Evolutionary conservation across 148 eudicot genomes (phyloP).

Genomic region (Silene conica): DNA sequence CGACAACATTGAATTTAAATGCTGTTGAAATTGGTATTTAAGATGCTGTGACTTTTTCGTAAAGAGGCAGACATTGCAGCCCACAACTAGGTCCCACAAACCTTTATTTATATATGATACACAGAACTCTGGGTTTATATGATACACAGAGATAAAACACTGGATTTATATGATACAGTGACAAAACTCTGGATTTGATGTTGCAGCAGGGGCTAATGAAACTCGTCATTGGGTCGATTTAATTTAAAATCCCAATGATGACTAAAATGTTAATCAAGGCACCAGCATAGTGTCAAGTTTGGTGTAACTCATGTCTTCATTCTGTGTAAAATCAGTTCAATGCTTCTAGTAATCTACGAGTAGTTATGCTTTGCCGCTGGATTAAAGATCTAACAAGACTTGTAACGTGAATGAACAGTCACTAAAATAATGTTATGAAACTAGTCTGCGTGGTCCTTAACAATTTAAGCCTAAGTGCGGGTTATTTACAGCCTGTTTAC

Average conservation of each 20-base stretch:
- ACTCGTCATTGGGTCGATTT: neutral
- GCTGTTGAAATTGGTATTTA: neutral
- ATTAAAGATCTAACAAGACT: neutral
- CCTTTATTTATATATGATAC: neutral
- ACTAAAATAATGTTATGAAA: neutral
- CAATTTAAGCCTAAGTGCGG: neutral
- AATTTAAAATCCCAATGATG: neutral
- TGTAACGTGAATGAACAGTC: conserved; percentile 1
- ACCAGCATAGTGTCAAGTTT: neutral
- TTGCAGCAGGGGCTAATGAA: neutral
- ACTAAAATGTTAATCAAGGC: neutral
- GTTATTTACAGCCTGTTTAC: neutral
- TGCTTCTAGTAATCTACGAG: neutral
- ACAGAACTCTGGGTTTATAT: neutral
- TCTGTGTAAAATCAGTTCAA: neutral
- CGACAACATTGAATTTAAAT: neutral
- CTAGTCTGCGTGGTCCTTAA: neutral
- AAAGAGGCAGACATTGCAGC: neutral
- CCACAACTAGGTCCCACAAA: neutral
- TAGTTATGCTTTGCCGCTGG: neutral
- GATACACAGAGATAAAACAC: no score
- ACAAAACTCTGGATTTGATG: neutral
- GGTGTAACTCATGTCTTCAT: neutral
- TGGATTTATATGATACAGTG: neutral
- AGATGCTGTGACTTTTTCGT: neutral